Base-by-base conservation (phyloP, 2,329 filamentous ascomycete genomes). In the Fusarium camptoceras region DNA sequence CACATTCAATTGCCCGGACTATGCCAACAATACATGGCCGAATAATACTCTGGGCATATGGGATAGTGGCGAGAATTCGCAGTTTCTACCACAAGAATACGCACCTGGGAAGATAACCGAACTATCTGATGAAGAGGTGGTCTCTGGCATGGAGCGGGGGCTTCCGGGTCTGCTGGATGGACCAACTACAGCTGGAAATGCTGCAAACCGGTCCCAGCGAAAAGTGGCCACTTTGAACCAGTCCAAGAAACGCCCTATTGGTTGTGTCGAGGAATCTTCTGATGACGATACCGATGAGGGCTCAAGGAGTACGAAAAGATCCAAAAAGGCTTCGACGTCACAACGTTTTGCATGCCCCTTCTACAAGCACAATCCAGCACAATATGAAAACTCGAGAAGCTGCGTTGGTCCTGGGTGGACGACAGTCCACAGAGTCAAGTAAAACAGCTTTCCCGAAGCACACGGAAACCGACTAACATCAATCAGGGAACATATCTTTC, bases 351-450 rank as follows among this genome's bases (percentile, higher is more conserved):
- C 69, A 25, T 72, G 69, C 16, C 69, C 69, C 3, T 72, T 69
- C 42, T 63, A 69, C n/a, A 69, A 71, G 48, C 57, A 72, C 18
- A 41, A 71, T n/a, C 43, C 54, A 28, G 53, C 30, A 25, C 57
- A 20, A 6, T 68, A 59, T 20, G 41, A n/a, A 46, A 48, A 25
- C 12, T 46, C 43, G 20, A 70, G 64, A 44, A 69, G 47, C 25
- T 69, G 68, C 12, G 68, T 66, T 25, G 66, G 65, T 20, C 61
- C 66, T 15, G 64, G 68, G 7, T 71, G 68, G 68, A 41, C 37
- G 14, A 30, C 37, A 1, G 64, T 69, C 3, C 65, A 72, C 27
- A 46, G 68, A 50, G 55, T 72, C 22, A 71, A 72, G 68, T 71
- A 59, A 37, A 57, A 12, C 10, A 34, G 8, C n/a, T 4, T 50